phyloP scores from a whole-genome alignment of 257 asterid genomes.

The Nicotiana otophora region DNA sequence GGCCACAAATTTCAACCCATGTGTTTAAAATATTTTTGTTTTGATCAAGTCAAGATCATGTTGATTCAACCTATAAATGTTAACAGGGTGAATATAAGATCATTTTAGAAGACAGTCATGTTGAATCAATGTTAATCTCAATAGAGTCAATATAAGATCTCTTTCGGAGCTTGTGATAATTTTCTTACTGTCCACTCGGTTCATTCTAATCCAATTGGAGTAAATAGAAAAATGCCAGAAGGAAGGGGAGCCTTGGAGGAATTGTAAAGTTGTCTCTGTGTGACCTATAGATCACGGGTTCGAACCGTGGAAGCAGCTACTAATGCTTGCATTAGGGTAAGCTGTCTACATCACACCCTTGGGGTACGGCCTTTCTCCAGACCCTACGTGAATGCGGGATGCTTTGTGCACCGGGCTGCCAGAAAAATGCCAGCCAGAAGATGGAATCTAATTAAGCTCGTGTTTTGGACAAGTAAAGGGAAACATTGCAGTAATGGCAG shows the following conservation, averaged over 20 bases:
- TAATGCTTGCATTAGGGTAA: no score
- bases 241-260: no score
- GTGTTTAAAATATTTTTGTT: background rate
- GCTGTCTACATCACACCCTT: no score
- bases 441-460: no score
- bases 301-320: no score
- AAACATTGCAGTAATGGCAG: background rate
- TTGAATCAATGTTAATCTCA: background rate
- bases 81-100: background rate
- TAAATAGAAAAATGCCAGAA: background rate
- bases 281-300: no score
- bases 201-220: background rate
- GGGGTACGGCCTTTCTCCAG: no score
- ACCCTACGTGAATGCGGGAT: no score
- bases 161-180: background rate
- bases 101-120: background rate
- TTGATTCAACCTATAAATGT: background rate
- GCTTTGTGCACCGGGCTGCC: no score
- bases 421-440: no score
- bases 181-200: background rate
- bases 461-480: no score
- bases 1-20: background rate
- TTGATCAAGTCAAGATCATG: background rate
- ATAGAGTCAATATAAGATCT: background rate
- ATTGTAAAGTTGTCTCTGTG: no score